phyloP scores from a whole-genome alignment of 2,329 filamentous ascomycete species.

The Leptosphaerulina australis region DNA sequence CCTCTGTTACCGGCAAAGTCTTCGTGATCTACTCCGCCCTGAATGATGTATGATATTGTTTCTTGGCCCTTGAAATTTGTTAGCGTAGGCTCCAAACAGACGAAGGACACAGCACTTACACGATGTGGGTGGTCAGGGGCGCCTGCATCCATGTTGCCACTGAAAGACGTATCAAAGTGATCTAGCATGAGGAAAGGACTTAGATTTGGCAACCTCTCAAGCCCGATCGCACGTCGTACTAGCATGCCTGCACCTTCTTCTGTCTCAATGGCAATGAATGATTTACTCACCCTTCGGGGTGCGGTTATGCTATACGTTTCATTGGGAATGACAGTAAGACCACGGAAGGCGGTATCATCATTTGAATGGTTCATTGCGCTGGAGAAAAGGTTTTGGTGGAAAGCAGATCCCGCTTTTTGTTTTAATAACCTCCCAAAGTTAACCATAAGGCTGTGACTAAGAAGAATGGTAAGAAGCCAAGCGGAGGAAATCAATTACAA shows the following conservation, averaged over 20 bases:
- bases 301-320: conserved; percentile 41
- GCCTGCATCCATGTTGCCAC: conserved; percentile 62
- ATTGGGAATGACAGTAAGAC: conserved; percentile 53
- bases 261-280: conserved; percentile 81
- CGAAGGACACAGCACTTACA: neutral
- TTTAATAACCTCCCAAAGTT: no score
- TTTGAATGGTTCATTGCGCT: no score
- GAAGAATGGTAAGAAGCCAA: no score
- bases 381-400: no score
- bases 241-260: conserved; percentile 83
- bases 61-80: conserved; percentile 67
- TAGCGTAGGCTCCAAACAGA: no score
- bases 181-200: conserved; percentile 94
- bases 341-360: no score
- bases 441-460: no score
- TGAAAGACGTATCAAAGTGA: conserved; percentile 76
- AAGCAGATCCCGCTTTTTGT: no score
- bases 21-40: conserved; percentile 83
- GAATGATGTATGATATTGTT: conserved; percentile 83
- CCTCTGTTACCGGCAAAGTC: conserved; percentile 85
- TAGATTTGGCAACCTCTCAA: conserved; percentile 77
- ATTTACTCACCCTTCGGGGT: conserved; percentile 77
- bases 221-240: conserved; percentile 86
- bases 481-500: no score
- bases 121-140: conserved; percentile 85